A percentile compares a stretch with the other conserved stretches of the same genome.
These are phyloP conservation scores for Phaeophleospora eucalypticola DNA, from an alignment of 2,329 filamentous ascomycete genomes.

Conservation along the genomic window DNA sequence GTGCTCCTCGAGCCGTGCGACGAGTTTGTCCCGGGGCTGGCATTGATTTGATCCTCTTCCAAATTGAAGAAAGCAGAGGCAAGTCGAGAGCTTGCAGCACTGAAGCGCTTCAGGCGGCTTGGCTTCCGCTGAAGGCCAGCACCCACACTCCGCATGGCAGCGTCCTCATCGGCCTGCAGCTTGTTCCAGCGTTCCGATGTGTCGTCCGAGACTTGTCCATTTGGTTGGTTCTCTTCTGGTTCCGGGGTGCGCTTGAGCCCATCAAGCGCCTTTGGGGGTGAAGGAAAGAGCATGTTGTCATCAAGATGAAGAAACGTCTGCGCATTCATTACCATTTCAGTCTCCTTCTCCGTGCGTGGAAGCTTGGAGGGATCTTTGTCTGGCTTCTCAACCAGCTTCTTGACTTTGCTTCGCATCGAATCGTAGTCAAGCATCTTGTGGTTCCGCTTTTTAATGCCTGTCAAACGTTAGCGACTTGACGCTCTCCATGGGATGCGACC, in stretches of 20 bases:
- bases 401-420: constrained; percentile 89
- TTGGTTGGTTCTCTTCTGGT: not conserved
- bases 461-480: constrained; percentile 4
- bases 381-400: constrained; percentile 94
- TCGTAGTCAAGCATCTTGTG: constrained; percentile 99
- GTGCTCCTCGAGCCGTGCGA: not conserved
- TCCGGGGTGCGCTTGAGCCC: constrained; percentile 15
- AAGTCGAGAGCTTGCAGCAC: constrained; percentile 1
- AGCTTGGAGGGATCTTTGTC: constrained; percentile 98
- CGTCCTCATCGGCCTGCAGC: constrained; percentile 10
- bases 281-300: constrained; percentile 21
- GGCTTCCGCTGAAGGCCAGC: constrained; percentile 12
- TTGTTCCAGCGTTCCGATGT: not conserved
- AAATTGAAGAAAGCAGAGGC: not conserved
- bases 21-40: not conserved
- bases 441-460: constrained; percentile 93
- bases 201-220: not conserved
- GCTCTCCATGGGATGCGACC: not conserved
- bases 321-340: constrained; percentile 61
- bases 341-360: constrained; percentile 91
- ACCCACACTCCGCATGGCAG: constrained; percentile 14
- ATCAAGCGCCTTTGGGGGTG: constrained; percentile 27
- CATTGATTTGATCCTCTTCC: not conserved
- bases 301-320: constrained; percentile 9
- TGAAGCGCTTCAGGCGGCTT: constrained; percentile 12